A percentile compares a stretch with the other conserved stretches of the same genome.
These are phyloP conservation scores for Vigna unguiculata DNA, from an alignment of 306 rosid species.

Conservation along the genomic window DNA sequence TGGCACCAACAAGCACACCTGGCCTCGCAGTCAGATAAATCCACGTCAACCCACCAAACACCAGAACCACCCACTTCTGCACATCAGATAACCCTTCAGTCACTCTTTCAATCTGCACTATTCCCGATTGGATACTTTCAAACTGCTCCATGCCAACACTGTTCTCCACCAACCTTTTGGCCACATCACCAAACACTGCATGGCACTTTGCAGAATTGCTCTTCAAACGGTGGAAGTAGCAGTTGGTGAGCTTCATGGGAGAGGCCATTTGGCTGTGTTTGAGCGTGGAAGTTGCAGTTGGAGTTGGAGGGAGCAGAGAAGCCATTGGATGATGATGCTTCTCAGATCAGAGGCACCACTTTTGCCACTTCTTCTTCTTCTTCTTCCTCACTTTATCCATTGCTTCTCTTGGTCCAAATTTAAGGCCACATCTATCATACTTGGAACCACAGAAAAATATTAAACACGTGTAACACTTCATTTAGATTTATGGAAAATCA, in stretches of 20 bases:
- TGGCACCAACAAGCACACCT: slow-evolving; percentile 89
- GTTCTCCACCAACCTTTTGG: slow-evolving; percentile 50
- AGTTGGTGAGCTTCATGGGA: slow-evolving; percentile 48
- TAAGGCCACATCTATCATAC: background rate
- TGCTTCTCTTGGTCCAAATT: slow-evolving; percentile 28
- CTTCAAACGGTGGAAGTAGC: slow-evolving; percentile 50
- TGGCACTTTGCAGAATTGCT: slow-evolving; percentile 50
- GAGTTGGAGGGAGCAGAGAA: slow-evolving; percentile 63
- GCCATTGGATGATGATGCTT: slow-evolving; percentile 53
- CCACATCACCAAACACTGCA: slow-evolving; percentile 58
- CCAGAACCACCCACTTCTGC: slow-evolving; percentile 69
- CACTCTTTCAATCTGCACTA: slow-evolving; percentile 54
- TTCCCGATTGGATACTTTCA: slow-evolving; percentile 47
- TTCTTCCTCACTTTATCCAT: slow-evolving; percentile 23
- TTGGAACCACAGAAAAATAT: background rate
- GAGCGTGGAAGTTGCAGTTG: slow-evolving; percentile 44
- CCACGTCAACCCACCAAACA: slow-evolving; percentile 76
- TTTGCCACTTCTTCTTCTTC: slow-evolving; percentile 4
- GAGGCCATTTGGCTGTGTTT: slow-evolving; percentile 49
- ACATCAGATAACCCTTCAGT: slow-evolving; percentile 62
- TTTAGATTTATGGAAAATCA: background rate
- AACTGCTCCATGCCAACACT: slow-evolving; percentile 39
- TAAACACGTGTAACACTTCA: background rate
- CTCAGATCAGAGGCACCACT: background rate
- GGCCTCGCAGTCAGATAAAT: slow-evolving; percentile 90